Evolutionary conservation across 768 basidiomycete species (phyloP).

Genomic region (Myochromella boudieri): DNA sequence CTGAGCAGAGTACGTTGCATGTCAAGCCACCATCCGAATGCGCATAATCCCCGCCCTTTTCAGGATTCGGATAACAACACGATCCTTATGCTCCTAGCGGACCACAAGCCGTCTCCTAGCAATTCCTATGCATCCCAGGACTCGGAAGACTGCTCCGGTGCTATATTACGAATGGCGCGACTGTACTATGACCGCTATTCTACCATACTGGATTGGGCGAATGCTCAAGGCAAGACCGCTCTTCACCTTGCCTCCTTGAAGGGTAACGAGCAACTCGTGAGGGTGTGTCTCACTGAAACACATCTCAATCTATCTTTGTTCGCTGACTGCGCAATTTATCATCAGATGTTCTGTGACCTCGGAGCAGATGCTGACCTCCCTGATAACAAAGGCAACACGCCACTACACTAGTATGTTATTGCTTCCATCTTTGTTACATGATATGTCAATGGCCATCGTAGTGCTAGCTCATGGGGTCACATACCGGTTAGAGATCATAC

Average conservation of each 20-base stretch:
- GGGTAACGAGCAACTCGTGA: constrained; percentile 87
- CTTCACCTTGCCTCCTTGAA: constrained; percentile 85
- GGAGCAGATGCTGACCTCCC: constrained; percentile 88
- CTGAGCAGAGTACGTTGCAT: constrained; percentile 66
- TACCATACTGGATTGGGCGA: constrained; percentile 90
- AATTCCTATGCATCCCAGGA: constrained; percentile 47
- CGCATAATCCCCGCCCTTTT: neutral
- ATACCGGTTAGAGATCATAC: constrained; percentile 53
- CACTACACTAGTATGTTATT: constrained; percentile 82
- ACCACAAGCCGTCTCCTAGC: constrained; percentile 57
- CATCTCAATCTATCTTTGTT: constrained; percentile 2
- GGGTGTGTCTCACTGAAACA: constrained; percentile 48
- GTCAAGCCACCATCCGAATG: neutral
- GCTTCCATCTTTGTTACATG: constrained; percentile 7
- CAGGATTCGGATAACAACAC: constrained; percentile 94
- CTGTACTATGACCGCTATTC: constrained; percentile 86
- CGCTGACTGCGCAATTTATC: constrained; percentile 2
- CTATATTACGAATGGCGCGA: constrained; percentile 82
- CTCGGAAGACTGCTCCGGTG: constrained; percentile 63
- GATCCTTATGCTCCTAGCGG: constrained; percentile 90
- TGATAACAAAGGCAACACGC: constrained; percentile 90
- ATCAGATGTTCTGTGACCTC: constrained; percentile 86
- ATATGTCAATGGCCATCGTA: constrained; percentile 26
- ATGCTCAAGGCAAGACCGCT: constrained; percentile 85
- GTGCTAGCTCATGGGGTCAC: constrained; percentile 88